Percentiles rank a stretch among this genome's conserved stretches.
Conservation (phyloP, 75 land plant genomes). For the Pinus tabuliformis region DNA sequence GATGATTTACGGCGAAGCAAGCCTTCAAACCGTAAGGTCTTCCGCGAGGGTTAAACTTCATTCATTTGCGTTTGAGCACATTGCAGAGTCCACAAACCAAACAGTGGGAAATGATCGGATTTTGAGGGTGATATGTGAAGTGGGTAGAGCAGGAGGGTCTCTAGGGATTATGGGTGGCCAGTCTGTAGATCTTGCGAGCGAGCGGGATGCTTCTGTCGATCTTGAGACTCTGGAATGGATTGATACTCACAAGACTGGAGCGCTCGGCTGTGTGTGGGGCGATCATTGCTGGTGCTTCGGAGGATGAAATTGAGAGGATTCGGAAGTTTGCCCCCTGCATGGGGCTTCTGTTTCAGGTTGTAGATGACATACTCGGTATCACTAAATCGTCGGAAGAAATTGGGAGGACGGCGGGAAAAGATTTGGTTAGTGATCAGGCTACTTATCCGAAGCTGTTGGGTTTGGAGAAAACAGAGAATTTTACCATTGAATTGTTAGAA, state of each 20-base stretch:
- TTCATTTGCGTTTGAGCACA: constrained; percentile 41
- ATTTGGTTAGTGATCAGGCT: constrained; percentile 14
- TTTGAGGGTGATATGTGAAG: constrained; percentile 34
- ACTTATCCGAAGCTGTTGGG: constrained; percentile 57
- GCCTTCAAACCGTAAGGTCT: constrained; percentile 53
- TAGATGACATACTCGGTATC: constrained; percentile 23
- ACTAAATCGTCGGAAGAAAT: constrained; percentile 34
- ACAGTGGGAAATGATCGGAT: constrained; percentile 14
- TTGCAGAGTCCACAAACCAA: constrained; percentile 26
- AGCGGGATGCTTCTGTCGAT: constrained; percentile 24
- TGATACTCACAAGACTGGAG: constrained; percentile 54
- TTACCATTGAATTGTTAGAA: too few species aligned
- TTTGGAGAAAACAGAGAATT: neutral
- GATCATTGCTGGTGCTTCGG: too few species aligned
- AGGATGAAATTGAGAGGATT: too few species aligned
- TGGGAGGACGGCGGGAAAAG: constrained; percentile 57
- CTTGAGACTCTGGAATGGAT: constrained; percentile 43
- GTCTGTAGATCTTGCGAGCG: constrained; percentile 44
- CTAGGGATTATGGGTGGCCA: constrained; percentile 67
- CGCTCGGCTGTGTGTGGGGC: constrained; percentile 1
- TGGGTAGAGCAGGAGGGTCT: constrained; percentile 40
- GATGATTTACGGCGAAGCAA: constrained; percentile 55
- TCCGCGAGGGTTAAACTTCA: constrained; percentile 44
- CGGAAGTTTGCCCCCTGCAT: too few species aligned
- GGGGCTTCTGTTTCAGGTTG: too few species aligned